A percentile compares a stretch with the other conserved stretches of the same genome.
phyloP scores from a whole-genome alignment of 2,329 filamentous ascomycete genomes.

The Ceratocystis cacaofunesta region DNA sequence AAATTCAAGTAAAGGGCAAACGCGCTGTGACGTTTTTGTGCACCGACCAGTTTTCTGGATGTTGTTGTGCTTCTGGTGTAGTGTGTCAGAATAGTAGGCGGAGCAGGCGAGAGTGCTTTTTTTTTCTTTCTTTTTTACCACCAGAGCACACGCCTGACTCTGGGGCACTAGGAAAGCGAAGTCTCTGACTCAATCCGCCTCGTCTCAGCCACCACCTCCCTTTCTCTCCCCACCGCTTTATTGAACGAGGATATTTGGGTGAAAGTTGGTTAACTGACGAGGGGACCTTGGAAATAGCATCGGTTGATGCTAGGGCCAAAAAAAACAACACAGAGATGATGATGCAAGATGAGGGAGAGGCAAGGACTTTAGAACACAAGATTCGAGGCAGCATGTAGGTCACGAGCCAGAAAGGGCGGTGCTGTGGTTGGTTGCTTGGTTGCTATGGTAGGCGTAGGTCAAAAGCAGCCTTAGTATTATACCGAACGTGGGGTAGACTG shows the following conservation, averaged over 20 bases:
- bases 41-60: not conserved
- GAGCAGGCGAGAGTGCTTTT: not conserved
- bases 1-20: not conserved
- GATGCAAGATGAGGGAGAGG: not conserved
- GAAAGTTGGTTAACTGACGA: not conserved
- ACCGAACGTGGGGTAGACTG: not conserved
- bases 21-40: not conserved
- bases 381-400: not conserved
- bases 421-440: too few species aligned
- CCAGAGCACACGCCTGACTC: not conserved
- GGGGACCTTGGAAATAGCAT: not conserved
- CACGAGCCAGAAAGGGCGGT: not conserved
- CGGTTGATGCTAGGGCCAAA: not conserved
- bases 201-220: not conserved
- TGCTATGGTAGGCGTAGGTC: too few species aligned
- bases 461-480: not conserved
- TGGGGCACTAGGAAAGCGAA: not conserved
- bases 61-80: not conserved
- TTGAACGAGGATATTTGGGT: slow-evolving; percentile 3
- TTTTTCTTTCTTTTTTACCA: not conserved
- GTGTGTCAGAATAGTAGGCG: not conserved
- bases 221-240: not conserved
- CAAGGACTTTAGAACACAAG: not conserved
- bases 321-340: not conserved
- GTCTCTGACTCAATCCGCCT: not conserved